Evolutionary conservation across 202 grass and related monocot genomes (phyloP), one percentile per base, ranked within the genome.

Genomic region (Digitaria exilis): DNA sequence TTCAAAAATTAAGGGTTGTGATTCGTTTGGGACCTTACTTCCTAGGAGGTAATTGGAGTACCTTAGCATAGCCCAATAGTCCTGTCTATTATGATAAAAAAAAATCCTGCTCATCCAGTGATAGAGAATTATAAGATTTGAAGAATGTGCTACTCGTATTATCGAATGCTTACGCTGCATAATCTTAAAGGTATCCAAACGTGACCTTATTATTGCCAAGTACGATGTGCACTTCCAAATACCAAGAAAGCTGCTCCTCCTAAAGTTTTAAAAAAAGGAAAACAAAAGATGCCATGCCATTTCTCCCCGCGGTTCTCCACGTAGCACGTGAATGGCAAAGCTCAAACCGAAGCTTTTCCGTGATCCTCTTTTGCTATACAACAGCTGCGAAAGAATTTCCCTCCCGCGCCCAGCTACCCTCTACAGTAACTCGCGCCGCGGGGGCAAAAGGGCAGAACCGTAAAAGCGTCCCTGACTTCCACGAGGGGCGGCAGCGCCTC

Each of bases 401-500:
- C 43, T 43, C 65, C 43, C 28, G 59, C 59, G n/a, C 11, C 3
- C 51, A 4, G 14, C 13, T n/a, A n/a, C n/a, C n/a, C n/a, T n/a
- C n/a, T n/a, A n/a, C n/a, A n/a, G n/a, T n/a, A n/a, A n/a, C n/a
- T n/a, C n/a, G n/a, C n/a, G n/a, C n/a, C n/a, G n/a, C n/a, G 29
- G 68, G n/a, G 26, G 46, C 16, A 12, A 8, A 66, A 49, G 4
- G 16, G 68, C 19, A 71, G 69, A 21, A 22, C 10, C 22, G 19
- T 71, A 49, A 71, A 71, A 72, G 45, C 2, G 11, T 2, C 41
- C 30, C 43, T 26, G 14, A 69, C 65, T 45, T 31, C 66, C 46
- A 77, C 70, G 32, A 63, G 62, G 51, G 45, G 63, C 31, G 5
- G 37, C 37, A 70, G 37, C 14, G 50, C 73, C 80, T 83, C 65